Evolutionary conservation across 805 yeast genomes (phyloP), one percentile per base, ranked within the genome.

Genomic region (Saccharomycodes ludwigii): DNA sequence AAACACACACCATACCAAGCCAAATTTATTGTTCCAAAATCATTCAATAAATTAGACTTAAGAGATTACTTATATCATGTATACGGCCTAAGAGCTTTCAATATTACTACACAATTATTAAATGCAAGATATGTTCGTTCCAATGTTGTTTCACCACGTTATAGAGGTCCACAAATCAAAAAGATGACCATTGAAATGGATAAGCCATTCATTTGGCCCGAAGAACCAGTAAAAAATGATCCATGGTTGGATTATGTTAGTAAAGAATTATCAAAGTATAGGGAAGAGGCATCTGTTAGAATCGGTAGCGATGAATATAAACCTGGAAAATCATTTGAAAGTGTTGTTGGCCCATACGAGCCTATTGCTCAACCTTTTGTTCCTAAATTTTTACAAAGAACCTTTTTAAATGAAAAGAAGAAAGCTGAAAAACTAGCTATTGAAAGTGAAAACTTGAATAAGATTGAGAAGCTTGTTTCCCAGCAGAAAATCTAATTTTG

Each of bases 1-100:
- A 82, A 82, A 50, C 94, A 83, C 58, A 81, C 95, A 0, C 99
- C 99, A 29, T 86, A 81, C 59, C 96, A 85, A 58, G 97, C 97
- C 30, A 85, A 84, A 54, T 91, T 91, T 58, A 73, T 82, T 41
- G 98, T 93, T 13, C 98, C 99, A 11, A 73, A 80, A 49, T 73
- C 82, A 34, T 86, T 91, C 67, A 91, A 91, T 64, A 88, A 86
- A 55, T 65, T 91, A 61, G 97, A 88, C 55, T 66, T 91, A 39
- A 73, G 98, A 55, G 99, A 91, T 59, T 91, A 91, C 51, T 65
- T 91, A 40, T 91, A 76, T 71, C 75, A 86, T 46, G 64, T 91
- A 4, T 91, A 91, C 50, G 95, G 95, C 2, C 65, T 91, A 38
- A 68, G 95, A 45, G 96, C 94, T 1, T 66, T 84, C 56, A 83